These are phyloP conservation scores for Heracleum sosnowskyi DNA, from an alignment of 129 eudicot genomes.

Conservation along the genomic window DNA sequence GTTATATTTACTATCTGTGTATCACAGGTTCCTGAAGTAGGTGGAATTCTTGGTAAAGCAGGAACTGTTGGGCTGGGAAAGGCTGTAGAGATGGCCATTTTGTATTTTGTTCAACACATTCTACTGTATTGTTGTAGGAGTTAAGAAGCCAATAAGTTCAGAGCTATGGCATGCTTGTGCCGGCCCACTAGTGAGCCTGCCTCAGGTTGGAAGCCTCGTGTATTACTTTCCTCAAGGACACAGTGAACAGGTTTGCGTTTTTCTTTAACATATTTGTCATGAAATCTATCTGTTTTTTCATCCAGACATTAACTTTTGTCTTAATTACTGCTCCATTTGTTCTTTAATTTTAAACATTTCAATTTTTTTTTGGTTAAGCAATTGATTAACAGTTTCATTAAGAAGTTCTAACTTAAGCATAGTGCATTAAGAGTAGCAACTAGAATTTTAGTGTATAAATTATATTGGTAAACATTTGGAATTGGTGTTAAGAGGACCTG, in stretches of 20 bases:
- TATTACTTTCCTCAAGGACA: slow-evolving; percentile 99
- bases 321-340: background rate
- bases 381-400: background rate
- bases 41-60: too few relatives aligned
- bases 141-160: slow-evolving; percentile 61
- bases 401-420: background rate
- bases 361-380: background rate
- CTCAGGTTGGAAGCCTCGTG: slow-evolving; percentile 95
- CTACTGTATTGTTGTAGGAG: slow-evolving; percentile 27
- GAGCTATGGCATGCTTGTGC: slow-evolving; percentile 99
- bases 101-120: background rate
- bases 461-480: background rate
- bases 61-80: too few relatives aligned
- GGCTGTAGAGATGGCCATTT: too few relatives aligned
- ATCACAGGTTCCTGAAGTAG: too few relatives aligned
- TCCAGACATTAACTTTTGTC: background rate
- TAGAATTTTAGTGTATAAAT: background rate
- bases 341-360: background rate
- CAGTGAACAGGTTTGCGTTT: slow-evolving; percentile 76
- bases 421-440: background rate
- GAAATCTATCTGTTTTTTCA: background rate
- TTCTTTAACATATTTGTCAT: background rate
- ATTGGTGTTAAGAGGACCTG: background rate
- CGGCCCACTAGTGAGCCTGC: slow-evolving; percentile 89
- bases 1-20: too few relatives aligned